Evolutionary conservation across 1,284 basidiomycete species (phyloP), one percentile per base, ranked within the genome.

Genomic region (Microbotryum silenes-acaulis): DNA sequence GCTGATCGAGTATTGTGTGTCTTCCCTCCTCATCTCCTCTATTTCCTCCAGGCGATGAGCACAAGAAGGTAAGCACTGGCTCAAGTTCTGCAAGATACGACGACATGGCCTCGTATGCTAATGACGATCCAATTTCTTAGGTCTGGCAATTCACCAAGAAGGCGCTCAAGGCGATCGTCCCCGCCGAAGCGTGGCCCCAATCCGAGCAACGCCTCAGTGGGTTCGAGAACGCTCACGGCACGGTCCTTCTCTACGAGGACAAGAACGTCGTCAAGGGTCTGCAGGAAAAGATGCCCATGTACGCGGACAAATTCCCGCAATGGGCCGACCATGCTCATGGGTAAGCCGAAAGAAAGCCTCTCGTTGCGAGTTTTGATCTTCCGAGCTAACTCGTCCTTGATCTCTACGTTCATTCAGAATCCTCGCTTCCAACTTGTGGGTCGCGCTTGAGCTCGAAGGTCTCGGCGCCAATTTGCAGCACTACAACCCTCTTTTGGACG

Each of bases 161-260:
- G 16, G 68, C 68, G 18, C 63, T 76, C 57, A 70, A 70, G 59
- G 67, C 64, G 12, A 60, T 72, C 42, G 62, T 55, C 25, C 63
- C 54, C 25, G 70, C 65, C 21, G 68, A 72, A 25, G 65, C 68
- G 6, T 59, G 67, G 45, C 50, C 70, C 18, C 49, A 57, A 9
- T 68, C 70, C 8, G 51, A 66, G 21, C 60, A 59, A 18, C 68
- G 72, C 14, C 71, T 79, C 47, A 70, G 71, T 46, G 68, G 66
- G 21, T 79, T 78, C 72, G 69, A 72, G 54, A 66, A 72, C 12
- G 79, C 74, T 12, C 74, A 77, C 62, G 79, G 78, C 31, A 79
- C 80, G 10, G 74, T 80, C 48, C 64, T 79, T 51, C 77, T 80
- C 72, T 80, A 77, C 64, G 76, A 77, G 57, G 77, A 78, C 69